phyloP scores from a whole-genome alignment of 805 yeast genomes.

The Tetrapisispora nanseiensis region DNA sequence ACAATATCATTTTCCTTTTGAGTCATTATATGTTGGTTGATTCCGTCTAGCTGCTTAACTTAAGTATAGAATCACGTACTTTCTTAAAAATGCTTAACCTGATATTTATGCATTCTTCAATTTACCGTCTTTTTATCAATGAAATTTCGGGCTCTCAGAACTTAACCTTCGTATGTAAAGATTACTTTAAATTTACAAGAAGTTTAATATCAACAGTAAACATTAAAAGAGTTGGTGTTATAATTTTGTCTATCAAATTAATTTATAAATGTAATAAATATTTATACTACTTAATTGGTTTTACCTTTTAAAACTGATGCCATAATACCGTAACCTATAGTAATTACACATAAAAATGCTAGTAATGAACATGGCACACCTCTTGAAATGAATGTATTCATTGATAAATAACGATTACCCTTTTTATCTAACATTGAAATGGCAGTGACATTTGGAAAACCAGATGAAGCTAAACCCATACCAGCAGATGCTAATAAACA shows the following conservation, averaged over 20 bases:
- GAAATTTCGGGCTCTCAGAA: too few relatives aligned
- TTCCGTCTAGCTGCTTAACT: too few relatives aligned
- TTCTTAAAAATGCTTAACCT: too few relatives aligned
- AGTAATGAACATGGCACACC: conserved; percentile 84
- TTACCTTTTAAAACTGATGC: conserved; percentile 20
- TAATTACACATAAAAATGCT: conserved; percentile 60
- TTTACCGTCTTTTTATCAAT: neutral
- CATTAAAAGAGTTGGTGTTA: too few relatives aligned
- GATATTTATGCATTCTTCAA: too few relatives aligned
- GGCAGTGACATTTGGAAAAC: conserved; percentile 98
- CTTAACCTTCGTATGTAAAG: neutral
- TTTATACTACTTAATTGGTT: neutral
- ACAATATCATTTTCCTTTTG: conserved; percentile 7
- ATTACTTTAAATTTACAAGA: neutral
- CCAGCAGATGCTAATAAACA: conserved; percentile 80
- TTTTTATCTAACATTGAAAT: conserved; percentile 87
- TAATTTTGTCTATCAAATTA: too few relatives aligned
- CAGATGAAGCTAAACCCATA: conserved; percentile 95
- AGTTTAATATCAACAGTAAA: too few relatives aligned
- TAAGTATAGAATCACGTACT: too few relatives aligned
- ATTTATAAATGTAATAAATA: too few relatives aligned
- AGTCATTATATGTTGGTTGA: too few relatives aligned
- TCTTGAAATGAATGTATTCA: conserved; percentile 70
- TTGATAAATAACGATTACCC: conserved; percentile 77
- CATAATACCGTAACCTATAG: conserved; percentile 78